Percentiles rank a stretch among this genome's conserved stretches.
Conservation (phyloP, 768 basidiomycete genomes). For the Suillus ampliporus region DNA sequence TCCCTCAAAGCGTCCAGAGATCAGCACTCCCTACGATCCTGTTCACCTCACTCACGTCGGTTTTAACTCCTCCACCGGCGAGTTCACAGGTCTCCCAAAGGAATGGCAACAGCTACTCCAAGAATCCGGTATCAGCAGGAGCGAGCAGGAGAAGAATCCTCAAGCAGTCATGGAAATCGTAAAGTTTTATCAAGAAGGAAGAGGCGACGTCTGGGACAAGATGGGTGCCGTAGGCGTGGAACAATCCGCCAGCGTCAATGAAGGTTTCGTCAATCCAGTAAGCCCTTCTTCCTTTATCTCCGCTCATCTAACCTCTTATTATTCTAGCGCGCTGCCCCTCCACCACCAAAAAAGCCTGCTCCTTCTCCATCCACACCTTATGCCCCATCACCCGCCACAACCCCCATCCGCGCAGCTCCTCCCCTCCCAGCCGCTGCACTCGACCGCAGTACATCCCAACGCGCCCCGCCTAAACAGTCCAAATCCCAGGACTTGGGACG, state of each 20-base stretch:
- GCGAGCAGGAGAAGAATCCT: constrained; percentile 97
- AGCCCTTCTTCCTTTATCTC: constrained; percentile 27
- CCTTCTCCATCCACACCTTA: constrained; percentile 38
- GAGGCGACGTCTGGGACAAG: constrained; percentile 86
- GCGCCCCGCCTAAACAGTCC: constrained; percentile 61
- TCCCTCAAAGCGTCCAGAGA: constrained; percentile 67
- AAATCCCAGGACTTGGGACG: constrained; percentile 57
- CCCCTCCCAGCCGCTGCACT: constrained; percentile 72
- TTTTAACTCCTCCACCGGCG: constrained; percentile 98
- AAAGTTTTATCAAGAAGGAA: constrained; percentile 95
- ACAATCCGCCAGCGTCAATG: constrained; percentile 45
- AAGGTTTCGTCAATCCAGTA: constrained; percentile 62
- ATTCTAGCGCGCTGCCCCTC: constrained; percentile 44
- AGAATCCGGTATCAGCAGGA: constrained; percentile 92
- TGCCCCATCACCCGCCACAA: constrained; percentile 51
- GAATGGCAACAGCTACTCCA: constrained; percentile 98
- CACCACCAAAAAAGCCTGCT: constrained; percentile 47
- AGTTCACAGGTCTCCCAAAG: constrained; percentile 96
- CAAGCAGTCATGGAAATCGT: constrained; percentile 99
- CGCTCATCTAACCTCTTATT: constrained; percentile 14
- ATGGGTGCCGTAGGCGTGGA: constrained; percentile 59
- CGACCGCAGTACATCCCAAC: constrained; percentile 89
- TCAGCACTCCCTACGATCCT: constrained; percentile 98
- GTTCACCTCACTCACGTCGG: constrained; percentile 99
- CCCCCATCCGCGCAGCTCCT: constrained; percentile 72